Conservation (phyloP, 805 yeast genomes). For the Saccharomycopsis sp. region DNA sequence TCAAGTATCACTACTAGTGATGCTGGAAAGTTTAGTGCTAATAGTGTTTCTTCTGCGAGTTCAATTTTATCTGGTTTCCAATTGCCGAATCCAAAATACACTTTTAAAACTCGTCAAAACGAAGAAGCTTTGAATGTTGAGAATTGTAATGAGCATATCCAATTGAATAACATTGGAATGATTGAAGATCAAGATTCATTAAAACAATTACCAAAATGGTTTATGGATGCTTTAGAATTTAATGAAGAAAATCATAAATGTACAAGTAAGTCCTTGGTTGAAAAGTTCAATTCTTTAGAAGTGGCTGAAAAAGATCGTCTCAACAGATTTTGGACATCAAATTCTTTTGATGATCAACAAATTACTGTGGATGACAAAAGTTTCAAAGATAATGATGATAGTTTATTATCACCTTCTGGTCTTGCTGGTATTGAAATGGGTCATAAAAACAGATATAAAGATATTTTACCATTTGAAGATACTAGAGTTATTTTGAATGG, state of each 20-base stretch:
- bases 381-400: constrained; percentile 2
- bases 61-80: constrained; percentile 36
- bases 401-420: constrained; percentile 27
- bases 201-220: constrained; percentile 44
- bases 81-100: constrained; percentile 36
- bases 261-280: constrained; percentile 22
- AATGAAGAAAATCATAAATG: background rate
- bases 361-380: background rate
- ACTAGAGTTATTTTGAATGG: constrained; percentile 44
- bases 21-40: constrained; percentile 5
- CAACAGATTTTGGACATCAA: constrained; percentile 26
- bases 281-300: constrained; percentile 58
- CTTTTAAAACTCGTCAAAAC: constrained; percentile 39
- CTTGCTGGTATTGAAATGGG: constrained; percentile 78
- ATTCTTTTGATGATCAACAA: background rate
- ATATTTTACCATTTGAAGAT: constrained; percentile 80
- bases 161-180: constrained; percentile 6
- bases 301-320: constrained; percentile 58
- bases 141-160: constrained; percentile 15
- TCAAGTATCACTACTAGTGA: background rate
- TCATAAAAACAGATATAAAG: constrained; percentile 75
- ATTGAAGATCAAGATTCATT: constrained; percentile 12
- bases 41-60: background rate
- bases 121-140: constrained; percentile 34
- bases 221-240: constrained; percentile 18